These are phyloP conservation scores for Penicillium goetzii DNA, from an alignment of 495 filamentous ascomycete genomes.

Conservation along the genomic window DNA sequence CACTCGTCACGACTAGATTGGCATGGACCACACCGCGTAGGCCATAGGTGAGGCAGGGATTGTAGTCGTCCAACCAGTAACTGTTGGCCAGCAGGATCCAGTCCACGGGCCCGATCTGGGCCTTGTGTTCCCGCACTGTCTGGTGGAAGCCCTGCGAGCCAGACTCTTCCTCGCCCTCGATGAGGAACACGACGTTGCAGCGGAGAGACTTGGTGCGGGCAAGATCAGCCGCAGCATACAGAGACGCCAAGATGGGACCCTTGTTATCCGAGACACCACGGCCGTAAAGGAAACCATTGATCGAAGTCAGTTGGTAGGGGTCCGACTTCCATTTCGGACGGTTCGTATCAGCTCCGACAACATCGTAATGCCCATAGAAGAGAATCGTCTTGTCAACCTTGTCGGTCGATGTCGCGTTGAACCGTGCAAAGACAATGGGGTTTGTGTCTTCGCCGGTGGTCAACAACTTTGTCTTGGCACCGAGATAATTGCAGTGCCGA, in stretches of 20 bases:
- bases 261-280: conserved; percentile 97
- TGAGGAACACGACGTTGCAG: conserved; percentile 87
- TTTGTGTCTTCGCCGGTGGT: conserved; percentile 75
- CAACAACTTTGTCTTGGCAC: conserved; percentile 84
- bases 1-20: conserved; percentile 81
- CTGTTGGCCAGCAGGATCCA: conserved; percentile 95
- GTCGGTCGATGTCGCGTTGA: conserved; percentile 60
- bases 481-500: conserved; percentile 84
- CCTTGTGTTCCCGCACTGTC: conserved; percentile 74
- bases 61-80: conserved; percentile 96
- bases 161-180: conserved; percentile 96
- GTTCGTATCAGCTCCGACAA: conserved; percentile 88
- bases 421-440: conserved; percentile 87
- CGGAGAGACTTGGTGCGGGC: conserved; percentile 74
- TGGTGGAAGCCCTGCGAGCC: conserved; percentile 87
- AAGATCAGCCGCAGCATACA: conserved; percentile 90
- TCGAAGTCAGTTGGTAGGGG: conserved; percentile 81
- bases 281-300: conserved; percentile 94
- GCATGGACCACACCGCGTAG: conserved; percentile 94
- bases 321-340: conserved; percentile 78
- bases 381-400: conserved; percentile 82
- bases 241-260: conserved; percentile 86
- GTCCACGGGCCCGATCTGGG: conserved; percentile 85
- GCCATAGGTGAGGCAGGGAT: conserved; percentile 94
- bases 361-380: conserved; percentile 98